A percentile compares a stretch with the other conserved stretches of the same genome.
Conservation (phyloP, 495 filamentous ascomycete species). For the Hyaloscypha finlandica region DNA sequence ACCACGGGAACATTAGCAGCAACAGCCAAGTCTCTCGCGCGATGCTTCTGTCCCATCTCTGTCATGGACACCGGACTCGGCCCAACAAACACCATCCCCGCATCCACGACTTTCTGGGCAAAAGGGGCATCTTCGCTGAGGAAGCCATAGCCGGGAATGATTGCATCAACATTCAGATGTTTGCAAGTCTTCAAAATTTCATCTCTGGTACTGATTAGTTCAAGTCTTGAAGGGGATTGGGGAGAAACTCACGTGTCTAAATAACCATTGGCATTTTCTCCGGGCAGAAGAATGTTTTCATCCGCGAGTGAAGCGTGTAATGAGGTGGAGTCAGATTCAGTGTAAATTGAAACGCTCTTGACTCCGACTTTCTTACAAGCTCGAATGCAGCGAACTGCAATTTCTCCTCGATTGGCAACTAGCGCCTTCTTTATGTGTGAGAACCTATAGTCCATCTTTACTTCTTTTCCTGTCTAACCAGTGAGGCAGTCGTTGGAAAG, state of each 20-base stretch:
- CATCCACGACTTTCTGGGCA: slow-evolving; percentile 80
- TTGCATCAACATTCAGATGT: slow-evolving; percentile 74
- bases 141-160: slow-evolving; percentile 97
- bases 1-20: slow-evolving; percentile 89
- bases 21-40: slow-evolving; percentile 86
- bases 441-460: slow-evolving; percentile 20
- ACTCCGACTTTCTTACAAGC: slow-evolving; percentile 46
- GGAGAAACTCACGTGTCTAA: slow-evolving; percentile 40
- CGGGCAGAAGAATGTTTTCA: slow-evolving; percentile 48
- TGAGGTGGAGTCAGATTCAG: slow-evolving; percentile 55
- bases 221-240: background rate
- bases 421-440: slow-evolving; percentile 29
- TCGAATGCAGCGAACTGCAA: slow-evolving; percentile 50
- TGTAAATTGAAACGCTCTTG: slow-evolving; percentile 55
- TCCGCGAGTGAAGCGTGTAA: slow-evolving; percentile 56
- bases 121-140: slow-evolving; percentile 88
- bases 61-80: slow-evolving; percentile 87
- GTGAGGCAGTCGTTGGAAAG: too few species aligned
- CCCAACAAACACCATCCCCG: slow-evolving; percentile 88
- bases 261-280: slow-evolving; percentile 47
- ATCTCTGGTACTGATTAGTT: slow-evolving; percentile 33
- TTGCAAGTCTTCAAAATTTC: slow-evolving; percentile 81
- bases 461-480: too few species aligned
- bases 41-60: slow-evolving; percentile 95
- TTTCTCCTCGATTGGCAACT: slow-evolving; percentile 59